Conservation (phyloP, 2,329 filamentous ascomycete genomes). For the Chrysosporium queenslandicum region DNA sequence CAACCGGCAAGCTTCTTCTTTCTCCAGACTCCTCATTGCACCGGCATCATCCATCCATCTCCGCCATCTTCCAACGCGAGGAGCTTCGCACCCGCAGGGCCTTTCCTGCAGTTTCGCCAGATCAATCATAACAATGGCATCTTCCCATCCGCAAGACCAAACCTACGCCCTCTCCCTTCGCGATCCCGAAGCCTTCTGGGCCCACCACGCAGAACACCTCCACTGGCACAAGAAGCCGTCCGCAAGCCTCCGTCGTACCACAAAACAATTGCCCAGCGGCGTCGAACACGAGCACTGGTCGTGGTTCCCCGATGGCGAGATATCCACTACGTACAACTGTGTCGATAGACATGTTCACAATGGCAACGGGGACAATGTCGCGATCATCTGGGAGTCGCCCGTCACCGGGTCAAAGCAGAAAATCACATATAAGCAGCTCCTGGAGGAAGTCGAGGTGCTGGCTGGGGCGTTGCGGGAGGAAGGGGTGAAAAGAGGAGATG, state of each 20-base stretch:
- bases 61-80: no score
- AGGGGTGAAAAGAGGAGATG: slow-evolving; percentile 71
- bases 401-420: slow-evolving; percentile 63
- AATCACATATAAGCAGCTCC: slow-evolving; percentile 64
- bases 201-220: slow-evolving; percentile 60
- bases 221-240: slow-evolving; percentile 71
- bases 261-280: slow-evolving; percentile 52
- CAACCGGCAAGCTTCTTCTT: no score
- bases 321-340: slow-evolving; percentile 87
- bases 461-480: slow-evolving; percentile 74
- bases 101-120: no score
- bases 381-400: slow-evolving; percentile 80
- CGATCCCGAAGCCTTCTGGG: slow-evolving; percentile 67
- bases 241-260: slow-evolving; percentile 48
- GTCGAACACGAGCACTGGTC: slow-evolving; percentile 66
- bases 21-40: not conserved
- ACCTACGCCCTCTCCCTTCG: slow-evolving; percentile 50
- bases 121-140: not conserved
- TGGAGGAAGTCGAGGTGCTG: slow-evolving; percentile 69
- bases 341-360: slow-evolving; percentile 76
- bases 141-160: slow-evolving; percentile 37
- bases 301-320: slow-evolving; percentile 83
- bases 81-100: no score
- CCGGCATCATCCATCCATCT: not conserved
- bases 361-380: slow-evolving; percentile 62